Evolutionary conservation across 176 grass and related monocot genomes (phyloP).

Genomic region (Hsuehochloa calcarea): DNA sequence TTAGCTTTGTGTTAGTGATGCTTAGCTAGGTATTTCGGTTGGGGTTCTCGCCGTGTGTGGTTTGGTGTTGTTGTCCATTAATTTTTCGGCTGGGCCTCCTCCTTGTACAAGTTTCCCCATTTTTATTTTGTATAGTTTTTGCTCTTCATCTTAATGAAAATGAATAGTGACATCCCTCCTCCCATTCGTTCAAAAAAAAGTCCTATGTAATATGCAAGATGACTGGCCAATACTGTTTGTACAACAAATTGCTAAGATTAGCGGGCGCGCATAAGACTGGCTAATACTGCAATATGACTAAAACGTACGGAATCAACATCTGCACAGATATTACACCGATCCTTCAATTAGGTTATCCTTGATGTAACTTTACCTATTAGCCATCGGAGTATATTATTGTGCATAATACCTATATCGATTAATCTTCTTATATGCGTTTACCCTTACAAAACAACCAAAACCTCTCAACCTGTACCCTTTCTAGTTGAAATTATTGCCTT

Average conservation of each 20-base stretch:
- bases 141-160: too few relatives aligned
- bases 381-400: not conserved
- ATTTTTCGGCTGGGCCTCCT: too few relatives aligned
- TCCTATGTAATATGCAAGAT: not conserved
- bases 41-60: too few relatives aligned
- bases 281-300: not conserved
- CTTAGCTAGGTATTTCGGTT: too few relatives aligned
- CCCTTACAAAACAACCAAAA: not conserved
- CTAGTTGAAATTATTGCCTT: not conserved
- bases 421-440: not conserved
- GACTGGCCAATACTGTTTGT: not conserved
- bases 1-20: too few relatives aligned
- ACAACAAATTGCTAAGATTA: not conserved
- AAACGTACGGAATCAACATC: constrained; percentile 14
- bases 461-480: not conserved
- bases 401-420: not conserved
- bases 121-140: too few relatives aligned
- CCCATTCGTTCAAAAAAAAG: not conserved
- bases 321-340: not conserved
- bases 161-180: too few relatives aligned
- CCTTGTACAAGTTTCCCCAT: too few relatives aligned
- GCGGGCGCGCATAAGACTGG: not conserved
- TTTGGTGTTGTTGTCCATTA: too few relatives aligned
- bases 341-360: not conserved
- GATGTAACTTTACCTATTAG: not conserved